These are phyloP conservation scores for Botrytis galanthina DNA, from an alignment of 2,329 filamentous ascomycete species.

Conservation along the genomic window DNA sequence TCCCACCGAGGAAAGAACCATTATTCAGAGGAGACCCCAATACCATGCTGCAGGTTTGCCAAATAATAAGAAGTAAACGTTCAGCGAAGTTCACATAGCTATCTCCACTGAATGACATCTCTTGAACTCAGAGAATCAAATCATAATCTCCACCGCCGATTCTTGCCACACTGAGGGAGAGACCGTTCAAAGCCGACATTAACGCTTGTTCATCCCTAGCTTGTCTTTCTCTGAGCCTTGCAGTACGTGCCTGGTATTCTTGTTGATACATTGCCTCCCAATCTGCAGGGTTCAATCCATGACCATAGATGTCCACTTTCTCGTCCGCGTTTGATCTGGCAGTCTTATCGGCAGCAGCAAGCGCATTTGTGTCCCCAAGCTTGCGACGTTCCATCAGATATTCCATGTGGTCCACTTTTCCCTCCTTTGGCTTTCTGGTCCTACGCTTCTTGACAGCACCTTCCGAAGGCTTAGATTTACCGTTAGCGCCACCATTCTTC, in stretches of 20 bases:
- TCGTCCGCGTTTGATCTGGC: not conserved
- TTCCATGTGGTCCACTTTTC: not conserved
- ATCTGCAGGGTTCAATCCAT: not conserved
- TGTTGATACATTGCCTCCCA: not conserved
- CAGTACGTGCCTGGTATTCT: not conserved
- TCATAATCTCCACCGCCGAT: not conserved
- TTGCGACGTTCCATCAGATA: not conserved
- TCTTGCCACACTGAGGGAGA: not conserved
- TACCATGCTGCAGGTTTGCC: too few species aligned
- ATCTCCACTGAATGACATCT: fast-evolving
- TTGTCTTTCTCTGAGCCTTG: not conserved
- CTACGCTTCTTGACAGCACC: not conserved
- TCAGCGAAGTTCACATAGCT: fast-evolving
- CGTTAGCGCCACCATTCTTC: not conserved
- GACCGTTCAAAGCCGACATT: not conserved
- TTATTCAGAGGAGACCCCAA: not conserved
- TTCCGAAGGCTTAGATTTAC: not conserved
- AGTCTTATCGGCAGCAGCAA: not conserved
- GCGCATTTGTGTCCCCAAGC: not conserved
- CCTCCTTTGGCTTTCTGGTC: not conserved
- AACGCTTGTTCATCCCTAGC: not conserved
- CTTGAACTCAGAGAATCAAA: not conserved
- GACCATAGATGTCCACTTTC: not conserved
- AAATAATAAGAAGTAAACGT: not conserved
- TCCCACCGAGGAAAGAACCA: not conserved